phyloP scores from a whole-genome alignment of 139 green algal genomes.

The Gonium pectorale region DNA sequence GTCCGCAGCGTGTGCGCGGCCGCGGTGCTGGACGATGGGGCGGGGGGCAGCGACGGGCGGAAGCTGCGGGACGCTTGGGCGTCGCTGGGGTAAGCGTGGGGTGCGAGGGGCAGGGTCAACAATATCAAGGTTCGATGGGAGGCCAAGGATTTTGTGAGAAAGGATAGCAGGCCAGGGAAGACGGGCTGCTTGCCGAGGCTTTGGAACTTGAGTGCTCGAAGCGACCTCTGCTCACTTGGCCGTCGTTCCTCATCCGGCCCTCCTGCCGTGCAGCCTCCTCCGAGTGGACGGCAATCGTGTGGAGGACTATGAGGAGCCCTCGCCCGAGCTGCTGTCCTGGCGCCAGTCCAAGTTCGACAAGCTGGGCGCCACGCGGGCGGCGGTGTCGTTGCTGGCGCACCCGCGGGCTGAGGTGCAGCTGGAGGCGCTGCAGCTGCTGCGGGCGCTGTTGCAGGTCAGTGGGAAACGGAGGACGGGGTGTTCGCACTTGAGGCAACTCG shows the following conservation, averaged over 20 bases:
- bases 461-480: not conserved
- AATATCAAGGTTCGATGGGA: too few relatives aligned
- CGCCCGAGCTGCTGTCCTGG: slow-evolving; percentile 12
- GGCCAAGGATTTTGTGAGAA: too few relatives aligned
- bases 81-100: slow-evolving; percentile 2
- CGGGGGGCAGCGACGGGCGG: not conserved
- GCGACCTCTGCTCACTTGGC: too few relatives aligned
- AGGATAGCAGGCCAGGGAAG: too few relatives aligned
- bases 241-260: too few relatives aligned
- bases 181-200: too few relatives aligned
- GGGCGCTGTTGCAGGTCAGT: slow-evolving; percentile 35
- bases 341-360: slow-evolving; percentile 48
- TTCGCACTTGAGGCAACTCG: too few relatives aligned
- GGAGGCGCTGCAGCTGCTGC: slow-evolving; percentile 50
- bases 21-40: slow-evolving; percentile 36
- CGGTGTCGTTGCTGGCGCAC: slow-evolving; percentile 46
- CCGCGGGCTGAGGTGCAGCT: slow-evolving; percentile 39
- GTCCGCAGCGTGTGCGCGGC: slow-evolving; percentile 28
- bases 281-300: not conserved
- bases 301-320: not conserved
- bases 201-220: too few relatives aligned
- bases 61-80: slow-evolving; percentile 20
- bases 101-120: not conserved
- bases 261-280: too few relatives aligned
- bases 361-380: slow-evolving; percentile 44